Percentiles rank a stretch among this genome's conserved stretches.
Conservation (phyloP, 495 filamentous ascomycete genomes). For the Podospora pseudopauciseta region DNA sequence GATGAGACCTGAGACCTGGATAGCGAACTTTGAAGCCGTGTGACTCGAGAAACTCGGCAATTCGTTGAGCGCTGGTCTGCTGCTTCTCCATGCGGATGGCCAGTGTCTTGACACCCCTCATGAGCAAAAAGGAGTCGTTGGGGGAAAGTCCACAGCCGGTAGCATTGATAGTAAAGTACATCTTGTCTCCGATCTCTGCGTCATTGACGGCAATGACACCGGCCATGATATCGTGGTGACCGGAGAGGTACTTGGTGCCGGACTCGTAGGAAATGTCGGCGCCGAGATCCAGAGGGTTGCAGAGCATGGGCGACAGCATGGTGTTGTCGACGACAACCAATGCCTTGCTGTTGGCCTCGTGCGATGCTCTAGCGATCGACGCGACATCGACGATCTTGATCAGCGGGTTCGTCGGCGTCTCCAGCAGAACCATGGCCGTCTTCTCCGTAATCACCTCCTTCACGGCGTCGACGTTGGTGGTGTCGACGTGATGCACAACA, state of each 20-base stretch:
- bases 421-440: conserved; percentile 93
- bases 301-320: conserved; percentile 92
- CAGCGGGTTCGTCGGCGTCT: conserved; percentile 94
- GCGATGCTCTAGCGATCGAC: conserved; percentile 66
- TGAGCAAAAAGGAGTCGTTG: conserved; percentile 91
- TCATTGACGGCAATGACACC: conserved; percentile 91
- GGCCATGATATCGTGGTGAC: conserved; percentile 98
- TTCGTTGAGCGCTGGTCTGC: conserved; percentile 82
- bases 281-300: conserved; percentile 87
- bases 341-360: conserved; percentile 74
- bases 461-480: conserved; percentile 69
- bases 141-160: conserved; percentile 91
- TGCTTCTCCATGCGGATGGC: conserved; percentile 98
- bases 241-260: conserved; percentile 95
- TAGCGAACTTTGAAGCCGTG: conserved; percentile 94
- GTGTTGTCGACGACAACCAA: conserved; percentile 95
- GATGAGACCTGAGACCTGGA: conserved; percentile 87
- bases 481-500: conserved; percentile 93
- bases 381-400: conserved; percentile 97
- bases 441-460: conserved; percentile 63
- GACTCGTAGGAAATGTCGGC: conserved; percentile 97
- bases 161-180: conserved; percentile 95
- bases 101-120: conserved; percentile 92
- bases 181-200: conserved; percentile 70
- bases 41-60: conserved; percentile 86